phyloP scores from a whole-genome alignment of 805 yeast genomes.

The Starmerella ratchasimensis region DNA sequence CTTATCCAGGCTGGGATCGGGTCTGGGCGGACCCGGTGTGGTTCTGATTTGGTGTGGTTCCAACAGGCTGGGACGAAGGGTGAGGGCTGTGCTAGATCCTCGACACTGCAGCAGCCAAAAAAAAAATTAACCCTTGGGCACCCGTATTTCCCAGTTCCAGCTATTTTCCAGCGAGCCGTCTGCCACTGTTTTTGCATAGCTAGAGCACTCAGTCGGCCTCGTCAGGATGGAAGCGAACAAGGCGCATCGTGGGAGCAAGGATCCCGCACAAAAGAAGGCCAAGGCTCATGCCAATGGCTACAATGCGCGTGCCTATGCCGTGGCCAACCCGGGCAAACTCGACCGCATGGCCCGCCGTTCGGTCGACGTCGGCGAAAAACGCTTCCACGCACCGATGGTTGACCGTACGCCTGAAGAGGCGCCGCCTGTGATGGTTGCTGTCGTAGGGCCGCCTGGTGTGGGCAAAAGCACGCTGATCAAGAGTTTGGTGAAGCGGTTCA shows the following conservation, averaged over 20 bases:
- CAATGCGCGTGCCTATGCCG: constrained; percentile 74
- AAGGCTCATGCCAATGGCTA: constrained; percentile 78
- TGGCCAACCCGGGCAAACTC: constrained; percentile 71
- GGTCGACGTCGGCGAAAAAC: constrained; percentile 67
- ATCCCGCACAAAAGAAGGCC: constrained; percentile 60
- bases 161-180: too few relatives aligned
- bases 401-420: constrained; percentile 97
- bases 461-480: constrained; percentile 90
- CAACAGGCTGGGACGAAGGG: too few relatives aligned
- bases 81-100: too few relatives aligned
- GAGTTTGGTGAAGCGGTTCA: constrained; percentile 71
- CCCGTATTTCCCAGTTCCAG: too few relatives aligned
- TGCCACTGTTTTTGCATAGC: too few relatives aligned
- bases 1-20: too few relatives aligned
- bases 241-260: constrained; percentile 55
- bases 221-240: constrained; percentile 49
- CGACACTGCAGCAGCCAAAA: too few relatives aligned
- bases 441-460: constrained; percentile 98
- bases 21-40: too few relatives aligned
- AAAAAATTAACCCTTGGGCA: too few relatives aligned
- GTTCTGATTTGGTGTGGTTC: too few relatives aligned
- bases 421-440: constrained; percentile 91
- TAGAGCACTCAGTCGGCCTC: too few relatives aligned
- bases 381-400: constrained; percentile 92
- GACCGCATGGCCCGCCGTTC: constrained; percentile 73